Conservation (phyloP, 2,329 filamentous ascomycete species). For the Fusarium anthophilum region DNA sequence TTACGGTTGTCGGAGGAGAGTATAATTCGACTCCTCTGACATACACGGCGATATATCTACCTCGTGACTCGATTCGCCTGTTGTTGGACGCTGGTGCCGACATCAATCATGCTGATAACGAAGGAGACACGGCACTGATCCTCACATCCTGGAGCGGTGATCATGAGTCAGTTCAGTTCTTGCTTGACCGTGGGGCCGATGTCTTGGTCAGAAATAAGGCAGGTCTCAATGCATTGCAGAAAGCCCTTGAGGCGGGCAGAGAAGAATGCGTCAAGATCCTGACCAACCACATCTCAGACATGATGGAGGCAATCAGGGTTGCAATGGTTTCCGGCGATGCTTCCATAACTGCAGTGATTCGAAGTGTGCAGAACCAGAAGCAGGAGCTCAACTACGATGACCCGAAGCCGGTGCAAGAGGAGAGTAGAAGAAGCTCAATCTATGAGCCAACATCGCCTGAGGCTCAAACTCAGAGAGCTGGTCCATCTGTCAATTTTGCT, state of each 20-base stretch:
- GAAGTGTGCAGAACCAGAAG: constrained; percentile 12
- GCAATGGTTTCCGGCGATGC: constrained; percentile 21
- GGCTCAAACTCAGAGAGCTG: not conserved
- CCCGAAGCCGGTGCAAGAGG: not conserved
- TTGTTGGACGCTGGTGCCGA: constrained; percentile 50
- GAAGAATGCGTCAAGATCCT: constrained; percentile 47
- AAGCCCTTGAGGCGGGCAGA: not conserved
- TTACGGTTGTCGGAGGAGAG: constrained; percentile 49
- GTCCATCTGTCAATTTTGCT: not conserved
- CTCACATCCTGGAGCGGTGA: constrained; percentile 48
- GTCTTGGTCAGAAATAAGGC: constrained; percentile 1
- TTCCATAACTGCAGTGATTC: constrained; percentile 14
- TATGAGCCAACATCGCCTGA: not conserved
- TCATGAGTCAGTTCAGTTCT: not conserved
- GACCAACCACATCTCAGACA: constrained; percentile 41
- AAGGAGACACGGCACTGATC: constrained; percentile 52
- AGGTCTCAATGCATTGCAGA: constrained; percentile 13
- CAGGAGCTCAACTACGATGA: constrained; percentile 28
- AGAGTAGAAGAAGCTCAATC: not conserved
- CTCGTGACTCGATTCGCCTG: constrained; percentile 43
- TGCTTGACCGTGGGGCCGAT: constrained; percentile 24
- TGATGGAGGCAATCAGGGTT: constrained; percentile 21
- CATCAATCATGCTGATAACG: constrained; percentile 48
- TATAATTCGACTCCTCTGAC: constrained; percentile 50
- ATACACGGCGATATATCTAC: constrained; percentile 48